Evolutionary conservation across 2,329 filamentous ascomycete species (phyloP).

Genomic region (Periconia sp.): DNA sequence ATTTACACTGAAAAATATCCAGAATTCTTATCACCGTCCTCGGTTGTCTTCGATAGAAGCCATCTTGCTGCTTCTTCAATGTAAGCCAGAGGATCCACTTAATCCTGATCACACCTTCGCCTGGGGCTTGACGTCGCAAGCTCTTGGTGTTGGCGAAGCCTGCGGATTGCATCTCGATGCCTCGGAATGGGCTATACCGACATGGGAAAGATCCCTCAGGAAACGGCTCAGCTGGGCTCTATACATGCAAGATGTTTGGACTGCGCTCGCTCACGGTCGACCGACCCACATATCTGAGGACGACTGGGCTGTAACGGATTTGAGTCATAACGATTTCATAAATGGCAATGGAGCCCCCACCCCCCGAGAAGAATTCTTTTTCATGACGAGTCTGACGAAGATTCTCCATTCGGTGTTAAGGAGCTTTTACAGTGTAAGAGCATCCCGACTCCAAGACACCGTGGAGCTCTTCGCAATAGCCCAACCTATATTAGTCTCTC

Average conservation of each 20-base stretch:
- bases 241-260: constrained; percentile 6
- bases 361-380: neutral
- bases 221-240: constrained; percentile 6
- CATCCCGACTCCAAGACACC: neutral
- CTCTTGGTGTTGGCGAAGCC: neutral
- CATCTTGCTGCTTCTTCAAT: constrained; percentile 4
- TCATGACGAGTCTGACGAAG: neutral
- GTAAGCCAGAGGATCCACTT: neutral
- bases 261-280: constrained; percentile 3
- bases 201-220: constrained; percentile 4
- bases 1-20: neutral
- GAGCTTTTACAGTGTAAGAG: constrained; percentile 2
- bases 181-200: constrained; percentile 3
- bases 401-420: neutral
- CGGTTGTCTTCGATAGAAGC: constrained; percentile 1
- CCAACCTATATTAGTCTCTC: neutral
- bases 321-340: neutral
- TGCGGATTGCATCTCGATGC: constrained; percentile 1
- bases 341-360: neutral
- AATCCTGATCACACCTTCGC: constrained; percentile 1
- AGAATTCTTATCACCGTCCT: neutral
- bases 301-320: constrained; percentile 2
- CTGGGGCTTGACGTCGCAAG: constrained; percentile 2
- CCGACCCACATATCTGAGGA: constrained; percentile 1
- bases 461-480: neutral